These are phyloP conservation scores for Sclerotinia borealis DNA, from an alignment of 2,329 filamentous ascomycete species.

Conservation along the genomic window DNA sequence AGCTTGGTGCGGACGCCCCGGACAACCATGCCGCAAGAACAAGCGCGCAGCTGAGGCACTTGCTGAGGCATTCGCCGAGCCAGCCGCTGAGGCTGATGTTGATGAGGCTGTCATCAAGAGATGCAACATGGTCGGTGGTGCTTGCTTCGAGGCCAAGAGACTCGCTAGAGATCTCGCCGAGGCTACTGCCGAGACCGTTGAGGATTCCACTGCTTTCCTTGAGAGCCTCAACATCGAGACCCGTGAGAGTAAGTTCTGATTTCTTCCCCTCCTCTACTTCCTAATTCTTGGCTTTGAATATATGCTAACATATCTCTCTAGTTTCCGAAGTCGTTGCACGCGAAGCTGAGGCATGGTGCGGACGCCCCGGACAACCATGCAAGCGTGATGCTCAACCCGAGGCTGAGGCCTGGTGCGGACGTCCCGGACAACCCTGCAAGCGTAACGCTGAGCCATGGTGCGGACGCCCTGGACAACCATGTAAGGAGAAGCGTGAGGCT, in stretches of 20 bases:
- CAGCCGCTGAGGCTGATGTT: neutral
- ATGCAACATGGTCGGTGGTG: slow-evolving; percentile 14
- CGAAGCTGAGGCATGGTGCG: slow-evolving; percentile 12
- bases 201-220: slow-evolving; percentile 1
- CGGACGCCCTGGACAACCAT: slow-evolving; percentile 17
- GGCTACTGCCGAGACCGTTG: neutral
- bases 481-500: slow-evolving; percentile 18
- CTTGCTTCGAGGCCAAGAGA: slow-evolving; percentile 15
- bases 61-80: slow-evolving; percentile 7
- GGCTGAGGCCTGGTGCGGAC: slow-evolving; percentile 20
- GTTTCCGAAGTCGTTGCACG: slow-evolving; percentile 11
- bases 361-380: slow-evolving; percentile 8
- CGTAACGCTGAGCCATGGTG: slow-evolving; percentile 17
- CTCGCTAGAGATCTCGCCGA: slow-evolving; percentile 12
- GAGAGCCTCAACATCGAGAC: slow-evolving; percentile 6
- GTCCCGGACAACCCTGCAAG: slow-evolving; percentile 19
- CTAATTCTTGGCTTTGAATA: neutral
- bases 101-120: slow-evolving; percentile 8
- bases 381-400: slow-evolving; percentile 5
- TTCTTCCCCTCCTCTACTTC: neutral
- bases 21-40: slow-evolving; percentile 9
- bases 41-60: slow-evolving; percentile 11
- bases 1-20: neutral
- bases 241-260: slow-evolving; percentile 4
- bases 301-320: neutral